Evolutionary conservation across 257 asterid species (phyloP), one percentile per base, ranked within the genome.

Genomic region (Thymus mandschuricus): DNA sequence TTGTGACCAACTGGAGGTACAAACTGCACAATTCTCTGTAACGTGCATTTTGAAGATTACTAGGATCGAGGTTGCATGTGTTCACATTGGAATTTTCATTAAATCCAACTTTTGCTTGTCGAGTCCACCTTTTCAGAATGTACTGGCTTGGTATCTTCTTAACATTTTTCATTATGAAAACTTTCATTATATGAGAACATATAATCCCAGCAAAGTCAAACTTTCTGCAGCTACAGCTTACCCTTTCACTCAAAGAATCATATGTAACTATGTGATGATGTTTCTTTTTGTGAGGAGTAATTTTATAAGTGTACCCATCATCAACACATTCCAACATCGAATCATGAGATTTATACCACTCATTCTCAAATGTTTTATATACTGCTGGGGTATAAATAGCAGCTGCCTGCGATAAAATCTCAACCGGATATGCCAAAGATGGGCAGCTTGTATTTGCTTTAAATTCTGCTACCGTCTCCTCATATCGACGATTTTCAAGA

Each of bases 311-410:
- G 13, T 13, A 8, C 30, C 57, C 57, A 1, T 51, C 30, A 5
- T 51, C 30, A 15, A 51, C 0, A 6, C 57, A 51, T 15, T 51
- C 57, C 8, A 13, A 2, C 12, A 6, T 49, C 2, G 5, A 49
- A 49, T 49, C 55, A 49, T 49, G 27, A 50, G 57, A 50, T 50
- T 50, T 50, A n/a, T 50, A 50, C 57, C 57, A 50, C 29, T n/a
- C 57, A 2, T 5, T 5, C 29, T 55, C 61, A 55, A 55, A 55
- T 1, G 3, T 13, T 15, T 50, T 50, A 27, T 21, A 55, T 55
- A 55, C n/a, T 0, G 1, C 29, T 0, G 38, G 61, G 5, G n/a
- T 55, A 55, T 55, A 54, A 55, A 27, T 7, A 28, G n/a, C 29
- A 55, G 1, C 5, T 1, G 38, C 61, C 9, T 55, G 38, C n/a